Evolutionary conservation across 768 basidiomycete genomes (phyloP), one percentile per base, ranked within the genome.

Genomic region (Termitomyces sp.): DNA sequence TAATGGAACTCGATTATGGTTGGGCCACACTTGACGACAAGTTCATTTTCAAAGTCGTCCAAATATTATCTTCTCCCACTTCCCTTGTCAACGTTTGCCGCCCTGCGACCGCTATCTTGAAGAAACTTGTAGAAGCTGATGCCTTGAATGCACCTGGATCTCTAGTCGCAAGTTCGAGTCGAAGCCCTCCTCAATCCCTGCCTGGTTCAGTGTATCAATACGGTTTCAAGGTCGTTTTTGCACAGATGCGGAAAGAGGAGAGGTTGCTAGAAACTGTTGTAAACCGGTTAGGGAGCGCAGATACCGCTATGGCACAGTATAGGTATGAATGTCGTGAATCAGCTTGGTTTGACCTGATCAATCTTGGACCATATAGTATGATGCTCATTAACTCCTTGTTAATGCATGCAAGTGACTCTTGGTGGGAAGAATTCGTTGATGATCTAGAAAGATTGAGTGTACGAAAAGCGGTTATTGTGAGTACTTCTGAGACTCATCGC

Each of bases 81-180:
- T 89, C 88, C 12, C 80, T 87, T 18, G 86, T 95, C 76, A 97
- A 97, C 60, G 91, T 95, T 58, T 92, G 90, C 64, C 87, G 93
- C 5, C 94, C 94, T 34, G 94, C 93, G 1, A 94, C 91, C 43
- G 86, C 90, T 34, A 94, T 96, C 55, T 78, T 95, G 60, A 92
- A 92, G 72, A 88, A 88, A 61, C 82, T 96, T 22, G 92, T 94
- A 14, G 92, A 94, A 69, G 92, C 92, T 9, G 90, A 92, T 64
- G 88, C 92, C 18, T 72, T 79, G 63, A 85, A 75, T 59, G 82
- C 84, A 18, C 83, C 88, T 1, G 85, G 84, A 18, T 76, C 81
- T 2, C 67, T 80, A 47, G 59, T 77, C 41, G 78, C 85, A 13
- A 81, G 86, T 65, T 84, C 87, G 22, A 90, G 88, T 64, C 77